phyloP scores from a whole-genome alignment of 805 yeast genomes.

The Yamadazyma ubonensis region DNA sequence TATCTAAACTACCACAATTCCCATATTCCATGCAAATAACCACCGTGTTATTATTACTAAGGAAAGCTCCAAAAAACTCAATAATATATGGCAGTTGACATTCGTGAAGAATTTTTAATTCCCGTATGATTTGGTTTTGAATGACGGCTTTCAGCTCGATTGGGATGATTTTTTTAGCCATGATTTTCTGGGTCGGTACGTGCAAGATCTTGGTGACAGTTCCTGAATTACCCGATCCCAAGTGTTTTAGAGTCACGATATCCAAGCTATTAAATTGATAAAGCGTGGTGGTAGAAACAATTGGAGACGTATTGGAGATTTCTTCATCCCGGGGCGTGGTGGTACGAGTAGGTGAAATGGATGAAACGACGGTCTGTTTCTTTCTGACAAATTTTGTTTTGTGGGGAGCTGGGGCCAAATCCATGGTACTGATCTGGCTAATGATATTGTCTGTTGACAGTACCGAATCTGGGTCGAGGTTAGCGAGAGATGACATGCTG shows the following conservation, averaged over 20 bases:
- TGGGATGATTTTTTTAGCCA: constrained; percentile 89
- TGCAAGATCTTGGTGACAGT: constrained; percentile 86
- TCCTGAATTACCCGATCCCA: constrained; percentile 95
- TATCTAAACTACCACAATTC: constrained; percentile 91
- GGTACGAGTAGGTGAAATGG: constrained; percentile 42
- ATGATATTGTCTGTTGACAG: constrained; percentile 23
- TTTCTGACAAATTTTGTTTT: constrained; percentile 20
- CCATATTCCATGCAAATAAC: constrained; percentile 94
- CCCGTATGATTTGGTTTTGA: constrained; percentile 82
- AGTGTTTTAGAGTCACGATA: constrained; percentile 65
- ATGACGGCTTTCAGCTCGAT: constrained; percentile 78
- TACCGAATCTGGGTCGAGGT: constrained; percentile 25
- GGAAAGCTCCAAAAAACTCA: constrained; percentile 87
- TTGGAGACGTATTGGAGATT: constrained; percentile 23
- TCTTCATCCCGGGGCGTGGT: constrained; percentile 16
- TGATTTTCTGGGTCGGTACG: constrained; percentile 78
- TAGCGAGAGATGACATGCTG: constrained; percentile 9
- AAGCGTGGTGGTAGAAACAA: constrained; percentile 29
- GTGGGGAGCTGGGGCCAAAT: constrained; percentile 15
- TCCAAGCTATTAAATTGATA: constrained; percentile 48
- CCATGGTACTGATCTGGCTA: constrained; percentile 28
- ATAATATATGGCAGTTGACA: constrained; percentile 82
- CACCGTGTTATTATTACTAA: constrained; percentile 63
- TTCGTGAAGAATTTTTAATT: constrained; percentile 85
- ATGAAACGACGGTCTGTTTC: constrained; percentile 42